Base-by-base conservation (phyloP, 371 early-diverging fungal species). In the Mucor sp. region DNA sequence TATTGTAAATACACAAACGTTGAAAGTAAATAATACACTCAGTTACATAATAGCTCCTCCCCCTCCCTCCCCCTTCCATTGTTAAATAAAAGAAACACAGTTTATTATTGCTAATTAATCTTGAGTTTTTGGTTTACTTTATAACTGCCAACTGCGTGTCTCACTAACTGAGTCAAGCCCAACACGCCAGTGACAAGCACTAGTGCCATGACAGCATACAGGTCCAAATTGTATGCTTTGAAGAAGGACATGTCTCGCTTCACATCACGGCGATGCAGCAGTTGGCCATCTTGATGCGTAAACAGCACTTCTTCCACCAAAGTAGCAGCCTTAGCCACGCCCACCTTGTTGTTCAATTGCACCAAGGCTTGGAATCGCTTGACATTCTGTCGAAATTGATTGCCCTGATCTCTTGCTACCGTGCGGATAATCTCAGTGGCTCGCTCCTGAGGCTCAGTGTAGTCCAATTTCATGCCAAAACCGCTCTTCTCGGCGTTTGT, bases 291-390 rank as follows among this genome's bases (percentile, higher is more conserved):
- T 11, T 44, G 37, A 14, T 50, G 23, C 6, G 62, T 32, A 55
- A 66, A 77, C 6, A 71, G 11, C 4, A 60, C 66, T 27, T 73
- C 77, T 62, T 76, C 74, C 32, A 70, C 65, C 17, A 70, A 21
- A 62, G 73, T 65, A 7, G 74, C 77, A 15, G 71, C 77, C 8
- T 62, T 60, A 0, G 23, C 15, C 2, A 62, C 25, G 32, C 64
- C 74, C 35, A 37, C 33, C 4, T 64, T 32, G n/a, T 67, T 47
- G 43, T 61, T 58, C 0, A 76, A 68, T 43, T 76, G 77, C 1
- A 74, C 58, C 3, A 66, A 43, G 17, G 61, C 37, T 15, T 66
- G 27, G 27, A 57, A 67, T 2, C 74, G 68, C 17, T 66, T 25
- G 4, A 67, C 53, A 11, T 56, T 68, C 50, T 0, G 33, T 30